Evolutionary conservation across 257 asterid species (phyloP).

Genomic region (Capsicum baccatum): DNA sequence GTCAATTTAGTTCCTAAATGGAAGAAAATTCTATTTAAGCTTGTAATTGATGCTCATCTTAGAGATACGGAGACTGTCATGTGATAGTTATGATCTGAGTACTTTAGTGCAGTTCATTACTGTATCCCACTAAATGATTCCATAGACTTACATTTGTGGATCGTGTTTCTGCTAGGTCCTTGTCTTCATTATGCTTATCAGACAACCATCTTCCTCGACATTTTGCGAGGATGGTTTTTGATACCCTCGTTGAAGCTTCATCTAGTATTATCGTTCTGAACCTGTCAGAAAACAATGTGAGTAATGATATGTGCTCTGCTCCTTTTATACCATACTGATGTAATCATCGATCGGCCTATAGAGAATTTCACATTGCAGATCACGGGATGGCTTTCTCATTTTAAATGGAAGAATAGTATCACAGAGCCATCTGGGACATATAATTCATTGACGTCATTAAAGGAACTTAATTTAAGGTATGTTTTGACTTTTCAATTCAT

Average conservation of each 20-base stretch:
- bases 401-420: constrained; percentile 51
- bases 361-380: constrained; percentile 58
- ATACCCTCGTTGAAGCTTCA: constrained; percentile 68
- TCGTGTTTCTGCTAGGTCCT: constrained; percentile 52
- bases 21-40: background rate
- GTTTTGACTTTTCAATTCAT: constrained; percentile 25
- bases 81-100: background rate
- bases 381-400: constrained; percentile 75
- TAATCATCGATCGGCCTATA: constrained; percentile 11
- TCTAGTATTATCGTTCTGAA: constrained; percentile 64
- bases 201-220: constrained; percentile 64
- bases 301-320: constrained; percentile 38
- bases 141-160: constrained; percentile 25
- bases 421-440: constrained; percentile 45
- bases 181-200: constrained; percentile 66
- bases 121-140: background rate
- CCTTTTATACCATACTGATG: constrained; percentile 30
- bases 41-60: background rate
- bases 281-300: constrained; percentile 90
- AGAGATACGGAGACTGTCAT: background rate
- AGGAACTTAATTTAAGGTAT: constrained; percentile 87
- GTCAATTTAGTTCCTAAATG: constrained; percentile 12
- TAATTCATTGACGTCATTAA: constrained; percentile 66
- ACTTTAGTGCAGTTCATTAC: background rate
- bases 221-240: constrained; percentile 63